Conservation (phyloP, 352 stramenopile genomes). For the Phytophthora foliorum region DNA sequence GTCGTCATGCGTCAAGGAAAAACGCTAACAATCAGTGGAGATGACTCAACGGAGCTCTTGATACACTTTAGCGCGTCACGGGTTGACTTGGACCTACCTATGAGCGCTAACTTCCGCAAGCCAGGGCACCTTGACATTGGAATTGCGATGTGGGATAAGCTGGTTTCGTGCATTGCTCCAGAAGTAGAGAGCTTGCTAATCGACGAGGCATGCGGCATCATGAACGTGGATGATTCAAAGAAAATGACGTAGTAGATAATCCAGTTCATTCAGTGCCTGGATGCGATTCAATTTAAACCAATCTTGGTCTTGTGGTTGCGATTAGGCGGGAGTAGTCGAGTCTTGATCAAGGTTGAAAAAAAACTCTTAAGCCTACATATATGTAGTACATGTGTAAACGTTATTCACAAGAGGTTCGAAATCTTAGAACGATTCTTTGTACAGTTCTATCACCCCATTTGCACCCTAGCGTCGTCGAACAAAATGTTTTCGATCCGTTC, state of each 20-base stretch:
- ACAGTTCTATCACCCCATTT: too few relatives aligned
- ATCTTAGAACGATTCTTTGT: too few relatives aligned
- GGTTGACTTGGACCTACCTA: neutral
- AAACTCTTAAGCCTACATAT: too few relatives aligned
- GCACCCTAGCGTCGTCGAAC: constrained; percentile 16
- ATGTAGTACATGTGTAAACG: too few relatives aligned
- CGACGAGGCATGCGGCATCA: constrained; percentile 16
- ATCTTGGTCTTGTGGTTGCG: too few relatives aligned
- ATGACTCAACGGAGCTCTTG: constrained; percentile 9
- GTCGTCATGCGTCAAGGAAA: constrained; percentile 4
- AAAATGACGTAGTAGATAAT: neutral
- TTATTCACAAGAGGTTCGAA: too few relatives aligned
- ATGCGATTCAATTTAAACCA: too few relatives aligned
- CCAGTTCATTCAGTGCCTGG: neutral
- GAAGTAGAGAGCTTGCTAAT: constrained; percentile 32
- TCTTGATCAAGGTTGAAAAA: too few relatives aligned
- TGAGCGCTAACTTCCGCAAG: constrained; percentile 4
- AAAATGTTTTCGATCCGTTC: constrained; percentile 33
- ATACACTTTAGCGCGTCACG: constrained; percentile 19
- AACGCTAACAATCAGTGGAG: neutral
- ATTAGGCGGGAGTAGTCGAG: too few relatives aligned
- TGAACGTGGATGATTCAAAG: neutral
- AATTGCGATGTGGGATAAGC: constrained; percentile 12
- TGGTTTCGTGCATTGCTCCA: constrained; percentile 12
- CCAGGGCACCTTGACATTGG: constrained; percentile 14